These are phyloP conservation scores for Dalechampia spathulata DNA, from an alignment of 441 rosid species.

Conservation along the genomic window DNA sequence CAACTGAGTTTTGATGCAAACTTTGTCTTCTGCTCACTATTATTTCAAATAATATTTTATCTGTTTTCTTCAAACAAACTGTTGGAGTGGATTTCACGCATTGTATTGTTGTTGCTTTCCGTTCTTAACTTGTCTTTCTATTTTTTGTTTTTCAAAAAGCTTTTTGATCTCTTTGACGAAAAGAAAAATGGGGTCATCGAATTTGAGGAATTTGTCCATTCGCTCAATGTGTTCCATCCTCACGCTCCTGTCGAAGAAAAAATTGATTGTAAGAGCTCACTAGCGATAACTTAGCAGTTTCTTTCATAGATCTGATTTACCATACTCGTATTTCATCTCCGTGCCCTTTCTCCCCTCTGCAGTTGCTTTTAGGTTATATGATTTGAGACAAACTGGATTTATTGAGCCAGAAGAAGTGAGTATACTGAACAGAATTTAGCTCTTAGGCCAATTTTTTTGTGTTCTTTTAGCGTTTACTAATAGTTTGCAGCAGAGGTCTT, in stretches of 20 bases:
- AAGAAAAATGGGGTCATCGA: slow-evolving; percentile 83
- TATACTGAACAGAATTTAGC: slow-evolving; percentile 1
- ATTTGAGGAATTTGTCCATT: slow-evolving; percentile 74
- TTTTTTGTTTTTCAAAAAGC: slow-evolving; percentile 24
- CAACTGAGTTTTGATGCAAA: too few species aligned
- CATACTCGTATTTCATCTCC: slow-evolving; percentile 1
- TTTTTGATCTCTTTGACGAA: slow-evolving; percentile 77
- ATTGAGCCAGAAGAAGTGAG: slow-evolving; percentile 82
- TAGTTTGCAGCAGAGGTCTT: not conserved
- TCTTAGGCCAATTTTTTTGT: not conserved
- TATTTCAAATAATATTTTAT: too few species aligned
- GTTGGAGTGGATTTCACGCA: not conserved
- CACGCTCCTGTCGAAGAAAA: slow-evolving; percentile 58
- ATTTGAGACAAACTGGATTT: slow-evolving; percentile 74
- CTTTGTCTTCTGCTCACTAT: too few species aligned
- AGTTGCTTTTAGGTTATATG: slow-evolving; percentile 85
- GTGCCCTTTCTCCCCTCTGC: slow-evolving; percentile 19
- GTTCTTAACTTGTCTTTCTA: not conserved
- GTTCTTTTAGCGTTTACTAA: not conserved
- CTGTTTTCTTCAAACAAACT: too few species aligned
- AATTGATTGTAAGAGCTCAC: slow-evolving; percentile 56
- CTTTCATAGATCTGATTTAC: not conserved
- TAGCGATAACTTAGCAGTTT: not conserved
- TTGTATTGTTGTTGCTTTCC: not conserved
- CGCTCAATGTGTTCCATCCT: slow-evolving; percentile 79